Evolutionary conservation across 2,329 filamentous ascomycete genomes (phyloP).

Genomic region (Ascochyta koolunga): DNA sequence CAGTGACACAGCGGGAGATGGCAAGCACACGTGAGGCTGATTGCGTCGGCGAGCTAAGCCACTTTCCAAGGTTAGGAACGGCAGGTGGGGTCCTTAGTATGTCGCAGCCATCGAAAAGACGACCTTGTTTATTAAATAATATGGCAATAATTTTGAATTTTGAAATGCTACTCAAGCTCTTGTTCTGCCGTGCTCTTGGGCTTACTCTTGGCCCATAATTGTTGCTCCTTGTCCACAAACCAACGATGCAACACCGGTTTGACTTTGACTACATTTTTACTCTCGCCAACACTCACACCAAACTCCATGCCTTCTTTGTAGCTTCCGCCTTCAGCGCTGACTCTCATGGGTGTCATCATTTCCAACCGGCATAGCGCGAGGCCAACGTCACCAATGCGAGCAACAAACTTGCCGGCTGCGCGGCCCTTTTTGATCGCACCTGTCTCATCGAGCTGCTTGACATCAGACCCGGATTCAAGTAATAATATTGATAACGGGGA

Average conservation of each 20-base stretch:
- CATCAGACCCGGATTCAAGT: conserved; percentile 55
- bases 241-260: conserved; percentile 80
- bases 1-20: neutral
- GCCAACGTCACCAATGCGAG: conserved; percentile 82
- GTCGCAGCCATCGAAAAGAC: neutral
- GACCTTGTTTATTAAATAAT: neutral
- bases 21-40: conserved; percentile 1
- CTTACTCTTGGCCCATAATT: conserved; percentile 38
- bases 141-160: too few relatives aligned
- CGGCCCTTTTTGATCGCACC: conserved; percentile 58
- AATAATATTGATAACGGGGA: neutral
- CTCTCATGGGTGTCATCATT: conserved; percentile 81
- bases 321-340: conserved; percentile 70
- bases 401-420: conserved; percentile 80
- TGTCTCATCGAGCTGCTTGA: conserved; percentile 57
- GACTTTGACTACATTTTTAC: conserved; percentile 42
- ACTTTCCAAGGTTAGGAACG: neutral
- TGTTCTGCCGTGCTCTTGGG: conserved; percentile 6
- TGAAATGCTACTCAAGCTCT: neutral
- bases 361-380: conserved; percentile 86
- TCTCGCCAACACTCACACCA: conserved; percentile 33
- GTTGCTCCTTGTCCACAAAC: conserved; percentile 56
- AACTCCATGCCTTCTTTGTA: conserved; percentile 65
- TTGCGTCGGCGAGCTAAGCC: conserved; percentile 15
- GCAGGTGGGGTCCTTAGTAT: neutral